These are phyloP conservation scores for Penicillium paxilli DNA, from an alignment of 495 filamentous ascomycete genomes.

Conservation along the genomic window DNA sequence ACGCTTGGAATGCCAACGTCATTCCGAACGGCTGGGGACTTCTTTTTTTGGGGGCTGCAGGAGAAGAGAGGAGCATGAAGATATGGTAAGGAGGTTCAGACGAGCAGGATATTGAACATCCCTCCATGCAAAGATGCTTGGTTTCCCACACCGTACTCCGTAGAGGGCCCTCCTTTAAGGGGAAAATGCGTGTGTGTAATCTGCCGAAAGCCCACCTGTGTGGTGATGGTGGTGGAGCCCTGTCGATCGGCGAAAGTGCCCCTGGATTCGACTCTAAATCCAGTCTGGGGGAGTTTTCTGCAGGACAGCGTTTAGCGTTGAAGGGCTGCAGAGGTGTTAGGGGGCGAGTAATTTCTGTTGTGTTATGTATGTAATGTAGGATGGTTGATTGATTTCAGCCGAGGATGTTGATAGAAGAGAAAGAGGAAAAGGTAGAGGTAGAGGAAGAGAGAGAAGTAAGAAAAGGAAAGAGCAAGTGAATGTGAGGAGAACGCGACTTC, in stretches of 20 bases:
- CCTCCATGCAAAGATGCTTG: no score
- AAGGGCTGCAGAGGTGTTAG: no score
- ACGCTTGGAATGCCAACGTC: slow-evolving; percentile 8
- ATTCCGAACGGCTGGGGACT: slow-evolving; percentile 16
- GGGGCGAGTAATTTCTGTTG: no score
- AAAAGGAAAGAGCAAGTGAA: no score
- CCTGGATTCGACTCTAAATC: slow-evolving; percentile 12
- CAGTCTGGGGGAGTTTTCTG: slow-evolving; percentile 14
- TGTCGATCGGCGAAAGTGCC: slow-evolving; percentile 13
- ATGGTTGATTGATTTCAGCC: not conserved
- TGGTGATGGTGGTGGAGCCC: slow-evolving; percentile 13
- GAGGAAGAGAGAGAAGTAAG: not conserved
- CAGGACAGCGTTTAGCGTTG: not conserved
- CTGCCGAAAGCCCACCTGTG: not conserved
- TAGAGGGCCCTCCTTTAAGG: not conserved
- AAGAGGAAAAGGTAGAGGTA: not conserved
- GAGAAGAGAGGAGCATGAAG: no score
- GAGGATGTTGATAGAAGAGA: not conserved
- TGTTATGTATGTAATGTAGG: no score
- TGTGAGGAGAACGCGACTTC: no score
- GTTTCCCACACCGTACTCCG: not conserved
- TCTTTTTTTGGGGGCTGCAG: not conserved
- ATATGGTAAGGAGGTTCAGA: no score
- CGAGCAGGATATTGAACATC: no score
- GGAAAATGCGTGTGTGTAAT: not conserved